Percentiles rank a stretch among this genome's conserved stretches.
Conservation (phyloP, 371 early-diverging fungal genomes). For the Actinomortierella ambigua region DNA sequence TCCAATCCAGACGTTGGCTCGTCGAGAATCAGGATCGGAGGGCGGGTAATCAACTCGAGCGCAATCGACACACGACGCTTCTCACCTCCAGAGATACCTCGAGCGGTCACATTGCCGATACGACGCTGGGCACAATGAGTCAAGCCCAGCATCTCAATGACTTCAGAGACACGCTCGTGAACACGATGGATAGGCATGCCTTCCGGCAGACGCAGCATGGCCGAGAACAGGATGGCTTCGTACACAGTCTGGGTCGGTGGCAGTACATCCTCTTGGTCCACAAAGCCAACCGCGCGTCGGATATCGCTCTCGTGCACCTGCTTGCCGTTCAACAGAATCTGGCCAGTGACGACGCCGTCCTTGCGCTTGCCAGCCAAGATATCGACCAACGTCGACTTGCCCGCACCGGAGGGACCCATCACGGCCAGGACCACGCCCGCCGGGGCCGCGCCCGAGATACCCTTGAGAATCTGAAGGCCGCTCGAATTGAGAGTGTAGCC, state of each 20-base stretch:
- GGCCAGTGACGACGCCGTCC: slow-evolving; percentile 63
- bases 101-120: slow-evolving; percentile 76
- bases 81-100: slow-evolving; percentile 86
- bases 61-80: slow-evolving; percentile 86
- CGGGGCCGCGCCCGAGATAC: slow-evolving; percentile 38
- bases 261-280: slow-evolving; percentile 88
- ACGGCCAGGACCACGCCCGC: slow-evolving; percentile 58
- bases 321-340: slow-evolving; percentile 71
- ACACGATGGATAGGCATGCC: slow-evolving; percentile 62
- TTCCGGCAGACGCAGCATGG: slow-evolving; percentile 77
- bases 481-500: slow-evolving; percentile 44
- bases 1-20: slow-evolving; percentile 95
- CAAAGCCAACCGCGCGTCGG: slow-evolving; percentile 76
- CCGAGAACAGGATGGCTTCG: slow-evolving; percentile 82
- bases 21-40: slow-evolving; percentile 88
- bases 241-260: slow-evolving; percentile 82
- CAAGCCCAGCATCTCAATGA: slow-evolving; percentile 79
- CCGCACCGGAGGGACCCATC: slow-evolving; percentile 76
- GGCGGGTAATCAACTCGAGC: slow-evolving; percentile 85
- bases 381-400: slow-evolving; percentile 74
- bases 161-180: slow-evolving; percentile 68
- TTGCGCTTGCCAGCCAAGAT: slow-evolving; percentile 73
- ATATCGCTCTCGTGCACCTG: slow-evolving; percentile 56
- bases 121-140: slow-evolving; percentile 77
- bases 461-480: slow-evolving; percentile 42